Percentiles rank a stretch among this genome's conserved stretches.
Evolutionary conservation across 78 protist genomes (phyloP).

Genomic region (Planoprotostelium fungivorum): DNA sequence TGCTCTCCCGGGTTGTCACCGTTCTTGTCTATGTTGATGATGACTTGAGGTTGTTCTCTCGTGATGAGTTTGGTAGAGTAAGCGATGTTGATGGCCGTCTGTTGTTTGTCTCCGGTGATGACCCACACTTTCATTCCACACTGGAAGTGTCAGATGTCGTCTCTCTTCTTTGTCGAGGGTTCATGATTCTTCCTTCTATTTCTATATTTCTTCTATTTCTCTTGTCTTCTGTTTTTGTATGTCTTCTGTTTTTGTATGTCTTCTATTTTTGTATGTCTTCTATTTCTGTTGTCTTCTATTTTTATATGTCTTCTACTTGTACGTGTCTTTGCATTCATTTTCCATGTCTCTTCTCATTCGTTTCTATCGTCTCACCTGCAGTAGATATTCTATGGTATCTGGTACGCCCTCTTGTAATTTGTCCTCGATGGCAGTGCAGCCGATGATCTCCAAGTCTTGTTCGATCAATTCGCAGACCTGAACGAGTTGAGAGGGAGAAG

Average conservation of each 20-base stretch:
- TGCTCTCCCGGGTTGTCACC: slow-evolving; percentile 18
- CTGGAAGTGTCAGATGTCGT: too few species aligned
- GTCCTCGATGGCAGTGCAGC: slow-evolving; percentile 88
- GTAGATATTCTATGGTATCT: slow-evolving; percentile 51
- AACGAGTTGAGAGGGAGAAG: slow-evolving; percentile 21
- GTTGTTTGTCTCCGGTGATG: slow-evolving; percentile 87
- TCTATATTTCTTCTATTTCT: too few species aligned
- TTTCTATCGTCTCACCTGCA: too few species aligned
- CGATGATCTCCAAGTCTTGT: slow-evolving; percentile 57
- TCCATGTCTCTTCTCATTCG: too few species aligned
- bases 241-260: background rate
- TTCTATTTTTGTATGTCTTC: too few species aligned
- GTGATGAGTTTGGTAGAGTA: slow-evolving; percentile 50
- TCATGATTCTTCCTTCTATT: too few species aligned
- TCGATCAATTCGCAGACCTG: slow-evolving; percentile 67
- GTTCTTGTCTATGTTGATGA: slow-evolving; percentile 40
- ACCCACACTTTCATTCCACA: slow-evolving; percentile 87
- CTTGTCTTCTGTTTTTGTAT: slow-evolving; percentile 4
- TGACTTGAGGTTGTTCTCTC: slow-evolving; percentile 27
- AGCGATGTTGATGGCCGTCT: slow-evolving; percentile 87
- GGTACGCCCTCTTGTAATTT: slow-evolving; percentile 81
- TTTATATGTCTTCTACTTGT: too few species aligned
- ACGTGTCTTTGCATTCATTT: too few species aligned
- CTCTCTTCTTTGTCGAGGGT: too few species aligned
- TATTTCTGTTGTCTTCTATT: too few species aligned